Percentiles rank a stretch among this genome's conserved stretches.
Evolutionary conservation across 371 early-diverging fungal species (phyloP).

Genomic region (Lichtheimia corymbifera): DNA sequence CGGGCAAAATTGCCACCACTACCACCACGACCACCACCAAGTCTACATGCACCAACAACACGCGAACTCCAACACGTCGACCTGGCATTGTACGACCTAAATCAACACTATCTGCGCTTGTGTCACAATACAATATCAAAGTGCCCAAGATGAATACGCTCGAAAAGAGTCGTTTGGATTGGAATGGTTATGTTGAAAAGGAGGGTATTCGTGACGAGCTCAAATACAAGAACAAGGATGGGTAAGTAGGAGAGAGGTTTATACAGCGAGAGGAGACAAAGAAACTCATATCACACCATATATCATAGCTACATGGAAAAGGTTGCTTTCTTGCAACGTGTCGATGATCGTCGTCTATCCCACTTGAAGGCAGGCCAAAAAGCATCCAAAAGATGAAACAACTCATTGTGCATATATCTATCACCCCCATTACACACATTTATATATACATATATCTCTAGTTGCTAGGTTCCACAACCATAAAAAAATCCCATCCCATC

Average conservation of each 20-base stretch:
- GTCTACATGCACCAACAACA: too few relatives aligned
- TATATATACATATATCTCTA: not conserved
- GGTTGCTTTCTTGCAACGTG: slow-evolving; percentile 60
- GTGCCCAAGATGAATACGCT: slow-evolving; percentile 72
- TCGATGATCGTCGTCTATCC: slow-evolving; percentile 54
- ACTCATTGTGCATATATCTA: not conserved
- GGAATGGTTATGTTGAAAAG: slow-evolving; percentile 68
- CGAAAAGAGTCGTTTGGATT: slow-evolving; percentile 75
- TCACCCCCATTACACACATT: not conserved
- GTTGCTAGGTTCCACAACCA: too few relatives aligned
- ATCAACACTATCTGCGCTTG: slow-evolving; percentile 55
- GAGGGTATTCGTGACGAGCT: slow-evolving; percentile 68
- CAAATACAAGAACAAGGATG: slow-evolving; percentile 71
- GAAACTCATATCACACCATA: not conserved
- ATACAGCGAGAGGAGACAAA: not conserved
- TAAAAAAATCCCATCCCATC: too few relatives aligned
- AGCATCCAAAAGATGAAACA: slow-evolving; percentile 20
- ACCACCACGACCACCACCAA: too few relatives aligned
- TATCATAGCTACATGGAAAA: slow-evolving; percentile 54
- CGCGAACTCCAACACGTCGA: too few relatives aligned
- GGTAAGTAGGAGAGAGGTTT: slow-evolving; percentile 16
- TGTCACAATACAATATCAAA: slow-evolving; percentile 63
- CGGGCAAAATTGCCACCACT: too few relatives aligned
- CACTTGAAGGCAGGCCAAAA: slow-evolving; percentile 47
- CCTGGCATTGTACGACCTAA: slow-evolving; percentile 44